Conservation (phyloP, 768 basidiomycete species). For the Chiua virens region DNA sequence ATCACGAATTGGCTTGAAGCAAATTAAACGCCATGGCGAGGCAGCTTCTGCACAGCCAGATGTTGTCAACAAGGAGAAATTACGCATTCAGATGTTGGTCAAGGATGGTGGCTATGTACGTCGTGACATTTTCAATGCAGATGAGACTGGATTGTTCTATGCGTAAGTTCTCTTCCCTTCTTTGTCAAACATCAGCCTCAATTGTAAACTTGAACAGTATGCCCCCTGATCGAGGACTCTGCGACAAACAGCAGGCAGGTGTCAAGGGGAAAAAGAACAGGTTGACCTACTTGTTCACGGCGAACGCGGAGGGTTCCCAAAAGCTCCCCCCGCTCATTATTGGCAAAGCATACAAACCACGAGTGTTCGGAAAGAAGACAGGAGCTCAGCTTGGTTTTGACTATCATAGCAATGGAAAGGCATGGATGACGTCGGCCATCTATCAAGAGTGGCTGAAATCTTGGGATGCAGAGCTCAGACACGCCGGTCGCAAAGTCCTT, state of each 20-base stretch:
- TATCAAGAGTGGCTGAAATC: constrained; percentile 6
- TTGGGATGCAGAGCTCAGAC: background rate
- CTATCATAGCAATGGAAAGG: constrained; percentile 1
- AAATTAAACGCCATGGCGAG: constrained; percentile 30
- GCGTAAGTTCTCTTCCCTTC: constrained; percentile 15
- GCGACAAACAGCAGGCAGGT: background rate
- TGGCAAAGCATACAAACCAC: background rate
- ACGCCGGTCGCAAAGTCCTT: background rate
- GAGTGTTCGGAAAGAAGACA: constrained; percentile 2
- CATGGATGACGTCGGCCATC: constrained; percentile 1
- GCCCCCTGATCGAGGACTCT: background rate
- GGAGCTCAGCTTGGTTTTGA: background rate
- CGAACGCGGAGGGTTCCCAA: background rate
- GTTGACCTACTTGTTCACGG: background rate
- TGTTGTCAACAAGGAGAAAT: constrained; percentile 17
- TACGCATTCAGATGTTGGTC: constrained; percentile 4
- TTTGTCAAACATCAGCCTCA: background rate
- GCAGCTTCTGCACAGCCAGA: constrained; percentile 26
- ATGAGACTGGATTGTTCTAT: constrained; percentile 38
- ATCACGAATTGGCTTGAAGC: background rate
- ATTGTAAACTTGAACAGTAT: background rate
- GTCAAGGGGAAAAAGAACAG: background rate
- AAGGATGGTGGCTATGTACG: constrained; percentile 10
- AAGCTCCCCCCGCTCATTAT: constrained; percentile 6
- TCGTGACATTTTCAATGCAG: constrained; percentile 38